Conservation (phyloP, 2,329 filamentous ascomycete genomes). For the Penicillium sp. region DNA sequence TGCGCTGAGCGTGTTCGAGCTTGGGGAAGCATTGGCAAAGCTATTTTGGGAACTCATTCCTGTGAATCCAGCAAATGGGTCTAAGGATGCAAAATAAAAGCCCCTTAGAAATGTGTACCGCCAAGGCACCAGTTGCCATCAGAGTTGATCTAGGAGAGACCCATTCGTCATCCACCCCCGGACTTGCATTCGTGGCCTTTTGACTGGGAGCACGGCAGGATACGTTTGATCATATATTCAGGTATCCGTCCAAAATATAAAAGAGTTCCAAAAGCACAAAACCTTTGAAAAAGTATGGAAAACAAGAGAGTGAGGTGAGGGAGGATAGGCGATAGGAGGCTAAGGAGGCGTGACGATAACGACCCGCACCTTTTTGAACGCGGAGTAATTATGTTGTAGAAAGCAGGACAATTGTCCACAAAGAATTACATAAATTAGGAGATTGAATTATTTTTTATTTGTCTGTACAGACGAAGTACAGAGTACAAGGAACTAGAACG, state of each 20-base stretch:
- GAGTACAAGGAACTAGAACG: slow-evolving; percentile 2
- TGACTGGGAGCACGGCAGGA: background rate
- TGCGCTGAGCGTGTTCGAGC: slow-evolving; percentile 33
- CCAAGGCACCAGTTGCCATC: slow-evolving; percentile 37
- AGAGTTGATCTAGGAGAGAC: slow-evolving; percentile 33
- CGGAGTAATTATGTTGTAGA: background rate
- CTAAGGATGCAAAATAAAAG: slow-evolving; percentile 21
- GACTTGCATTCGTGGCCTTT: slow-evolving; percentile 26
- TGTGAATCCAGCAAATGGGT: slow-evolving; percentile 18
- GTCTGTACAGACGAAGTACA: background rate
- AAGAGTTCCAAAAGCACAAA: background rate
- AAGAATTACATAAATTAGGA: background rate
- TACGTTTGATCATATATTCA: slow-evolving; percentile 4
- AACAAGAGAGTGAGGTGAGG: background rate
- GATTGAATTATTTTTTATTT: background rate
- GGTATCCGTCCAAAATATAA: slow-evolving; percentile 8
- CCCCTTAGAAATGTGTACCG: slow-evolving; percentile 25
- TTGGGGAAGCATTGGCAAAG: slow-evolving; percentile 34
- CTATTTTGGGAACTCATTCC: slow-evolving; percentile 45
- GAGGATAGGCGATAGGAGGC: slow-evolving; percentile 18
- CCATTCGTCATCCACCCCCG: slow-evolving; percentile 37
- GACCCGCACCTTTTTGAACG: slow-evolving; percentile 15
- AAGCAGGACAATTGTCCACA: background rate
- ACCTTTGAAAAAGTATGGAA: slow-evolving; percentile 1
- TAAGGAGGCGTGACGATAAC: slow-evolving; percentile 21